These are phyloP conservation scores for Glaciozyma antarctica DNA, from an alignment of 768 basidiomycete species.

Conservation along the genomic window DNA sequence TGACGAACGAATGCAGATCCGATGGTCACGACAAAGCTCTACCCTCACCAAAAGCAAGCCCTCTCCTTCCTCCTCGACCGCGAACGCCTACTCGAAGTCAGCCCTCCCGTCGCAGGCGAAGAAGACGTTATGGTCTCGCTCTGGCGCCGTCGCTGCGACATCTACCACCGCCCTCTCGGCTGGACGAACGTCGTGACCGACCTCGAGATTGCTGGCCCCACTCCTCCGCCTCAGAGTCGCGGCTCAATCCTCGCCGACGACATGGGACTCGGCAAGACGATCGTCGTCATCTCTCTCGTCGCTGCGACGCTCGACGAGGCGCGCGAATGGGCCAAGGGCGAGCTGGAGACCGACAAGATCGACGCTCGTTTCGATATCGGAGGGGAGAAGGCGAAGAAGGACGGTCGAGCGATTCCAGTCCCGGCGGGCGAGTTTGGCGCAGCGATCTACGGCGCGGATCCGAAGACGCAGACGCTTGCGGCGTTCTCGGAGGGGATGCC, in stretches of 20 bases:
- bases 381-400: not conserved
- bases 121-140: conserved; percentile 33
- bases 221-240: conserved; percentile 21
- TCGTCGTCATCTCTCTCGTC: conserved; percentile 86
- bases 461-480: conserved; percentile 3
- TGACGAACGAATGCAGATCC: conserved; percentile 34
- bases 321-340: conserved; percentile 49
- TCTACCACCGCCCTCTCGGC: conserved; percentile 36
- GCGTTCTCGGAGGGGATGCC: not conserved
- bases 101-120: conserved; percentile 15
- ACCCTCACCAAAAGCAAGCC: conserved; percentile 97
- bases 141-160: conserved; percentile 46
- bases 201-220: conserved; percentile 48
- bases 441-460: conserved; percentile 11
- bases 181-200: conserved; percentile 84
- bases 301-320: conserved; percentile 72
- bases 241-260: conserved; percentile 84
- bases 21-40: conserved; percentile 67
- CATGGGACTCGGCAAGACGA: conserved; percentile 95
- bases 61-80: conserved; percentile 88
- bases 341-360: conserved; percentile 47
- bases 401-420: not conserved
- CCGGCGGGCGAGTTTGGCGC: not conserved
- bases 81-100: conserved; percentile 42
- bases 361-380: conserved; percentile 27